Base-by-base conservation (phyloP, 2,329 filamentous ascomycete species). In the Mycogone perniciosa region DNA sequence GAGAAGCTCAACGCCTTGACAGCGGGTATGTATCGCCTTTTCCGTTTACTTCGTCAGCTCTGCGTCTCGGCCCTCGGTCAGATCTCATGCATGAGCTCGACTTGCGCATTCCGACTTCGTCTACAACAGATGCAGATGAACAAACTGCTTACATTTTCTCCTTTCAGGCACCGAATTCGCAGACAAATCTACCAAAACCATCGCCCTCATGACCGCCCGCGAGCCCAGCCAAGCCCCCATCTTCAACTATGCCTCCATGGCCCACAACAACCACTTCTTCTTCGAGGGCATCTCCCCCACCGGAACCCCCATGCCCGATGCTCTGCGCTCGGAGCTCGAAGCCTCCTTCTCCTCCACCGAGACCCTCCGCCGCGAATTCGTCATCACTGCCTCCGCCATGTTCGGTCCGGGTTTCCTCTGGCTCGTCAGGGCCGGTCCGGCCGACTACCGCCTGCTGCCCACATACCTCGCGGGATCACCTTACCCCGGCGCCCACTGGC, bases 161-260 rank as follows among this genome's bases (percentile, higher is more conserved):
- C 50, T 48, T 40, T 48, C 59, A 89, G 86, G 81, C 59, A 85
- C 80, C 59, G 74, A 82, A 13, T 77, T 80, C 62, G 84, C 84
- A 58, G 71, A 81, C 65, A 72, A 77, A 58, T 72, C 77, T 46
- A 69, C 82, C 54, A 84, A 87, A 69, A 75, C 82, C 43, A 83
- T 96, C 64, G 71, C 88, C 64, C 76, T 92, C 63, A 76, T 82
- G 63, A 85, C 85, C 53, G 88, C 92, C 54, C 89, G 90, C 68
- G 81, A 93, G 63, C 86, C 92, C 41, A 76, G 77, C 59, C 76
- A 80, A 56, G 93, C 93, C 39, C 77, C 85, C 60, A 75, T 86
- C 66, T 99, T 99, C 83, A 99, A 97, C 80, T 82, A 95, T 68
- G 93, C 93, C 68, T 95, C 89, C 61, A 95, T 95, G 88, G 88